phyloP scores from a whole-genome alignment of 2,329 filamentous ascomycete genomes.

The Paecilomyces sp. region DNA sequence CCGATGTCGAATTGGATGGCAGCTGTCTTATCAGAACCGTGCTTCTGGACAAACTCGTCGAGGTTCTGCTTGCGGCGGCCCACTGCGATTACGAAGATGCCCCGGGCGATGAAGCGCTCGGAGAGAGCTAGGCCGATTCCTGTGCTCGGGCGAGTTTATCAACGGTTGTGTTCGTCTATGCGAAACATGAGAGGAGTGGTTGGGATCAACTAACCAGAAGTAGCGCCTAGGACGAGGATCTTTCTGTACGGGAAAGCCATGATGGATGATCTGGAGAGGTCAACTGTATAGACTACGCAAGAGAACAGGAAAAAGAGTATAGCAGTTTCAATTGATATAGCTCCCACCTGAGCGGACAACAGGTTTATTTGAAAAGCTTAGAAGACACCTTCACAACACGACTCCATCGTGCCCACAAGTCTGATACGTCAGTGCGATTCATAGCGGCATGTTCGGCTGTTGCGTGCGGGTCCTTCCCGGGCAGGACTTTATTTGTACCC shows the following conservation, averaged over 20 bases:
- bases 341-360: neutral
- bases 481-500: neutral
- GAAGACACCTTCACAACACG: neutral
- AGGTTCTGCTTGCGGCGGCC: constrained; percentile 47
- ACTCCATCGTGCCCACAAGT: neutral
- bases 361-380: neutral
- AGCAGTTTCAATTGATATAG: neutral
- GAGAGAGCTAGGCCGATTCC: constrained; percentile 44
- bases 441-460: neutral
- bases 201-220: neutral
- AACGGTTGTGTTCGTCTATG: neutral
- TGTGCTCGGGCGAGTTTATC: neutral
- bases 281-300: neutral
- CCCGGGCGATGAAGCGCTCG: constrained; percentile 41
- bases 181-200: neutral
- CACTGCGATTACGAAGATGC: constrained; percentile 41
- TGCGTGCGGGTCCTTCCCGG: neutral
- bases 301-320: neutral
- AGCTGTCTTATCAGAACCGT: constrained; percentile 41
- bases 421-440: neutral
- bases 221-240: neutral
- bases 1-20: constrained; percentile 45
- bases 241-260: neutral
- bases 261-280: neutral
- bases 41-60: constrained; percentile 39